Conservation (phyloP, 177 flowering plant species). For the Tripterygium wilfordii region DNA sequence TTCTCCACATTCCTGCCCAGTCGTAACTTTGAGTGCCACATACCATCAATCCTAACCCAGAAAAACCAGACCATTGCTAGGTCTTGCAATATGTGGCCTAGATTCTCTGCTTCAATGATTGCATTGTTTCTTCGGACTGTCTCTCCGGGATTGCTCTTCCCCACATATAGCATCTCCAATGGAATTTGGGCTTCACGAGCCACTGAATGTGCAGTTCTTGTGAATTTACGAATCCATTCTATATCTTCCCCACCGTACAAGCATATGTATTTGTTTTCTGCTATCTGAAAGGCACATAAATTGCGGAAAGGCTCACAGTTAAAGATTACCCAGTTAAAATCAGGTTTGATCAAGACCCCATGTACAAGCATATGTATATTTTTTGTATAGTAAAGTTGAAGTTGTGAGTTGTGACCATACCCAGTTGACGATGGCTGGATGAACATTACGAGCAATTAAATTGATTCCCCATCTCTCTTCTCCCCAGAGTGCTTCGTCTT, state of each 20-base stretch:
- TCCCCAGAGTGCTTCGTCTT: conserved; percentile 53
- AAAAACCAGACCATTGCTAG: conserved; percentile 45
- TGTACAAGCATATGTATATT: no score
- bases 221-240: conserved; percentile 49
- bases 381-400: background rate
- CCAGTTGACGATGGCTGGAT: conserved; percentile 34
- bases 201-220: conserved; percentile 9
- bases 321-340: no score
- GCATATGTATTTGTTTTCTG: conserved; percentile 38
- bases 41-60: conserved; percentile 66
- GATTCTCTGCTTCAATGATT: conserved; percentile 25
- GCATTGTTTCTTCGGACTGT: conserved; percentile 26
- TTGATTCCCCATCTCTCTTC: conserved; percentile 52
- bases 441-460: conserved; percentile 38
- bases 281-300: conserved; percentile 30
- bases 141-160: conserved; percentile 50
- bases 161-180: conserved; percentile 58
- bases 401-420: conserved; percentile 15
- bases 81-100: conserved; percentile 35
- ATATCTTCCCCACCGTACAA: conserved; percentile 64
- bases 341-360: no score
- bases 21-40: conserved; percentile 59
- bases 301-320: no score
- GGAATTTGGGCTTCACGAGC: conserved; percentile 23
- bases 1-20: conserved; percentile 27